Evolutionary conservation across 768 basidiomycete genomes (phyloP).

Genomic region (Filobasidium floriforme): DNA sequence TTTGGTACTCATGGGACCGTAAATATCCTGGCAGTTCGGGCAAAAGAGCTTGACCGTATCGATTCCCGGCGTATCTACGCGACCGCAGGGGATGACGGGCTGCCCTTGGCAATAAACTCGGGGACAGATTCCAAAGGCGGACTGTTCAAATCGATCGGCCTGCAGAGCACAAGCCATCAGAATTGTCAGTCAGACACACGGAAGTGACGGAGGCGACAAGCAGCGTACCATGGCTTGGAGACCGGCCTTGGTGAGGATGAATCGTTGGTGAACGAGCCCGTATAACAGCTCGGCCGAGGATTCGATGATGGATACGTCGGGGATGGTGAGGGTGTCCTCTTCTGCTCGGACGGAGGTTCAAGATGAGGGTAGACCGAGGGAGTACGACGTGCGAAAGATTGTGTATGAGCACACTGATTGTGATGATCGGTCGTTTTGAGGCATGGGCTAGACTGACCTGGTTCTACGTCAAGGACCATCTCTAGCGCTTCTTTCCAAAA

Average conservation of each 20-base stretch:
- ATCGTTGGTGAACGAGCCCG: slow-evolving; percentile 94
- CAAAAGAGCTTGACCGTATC: slow-evolving; percentile 98
- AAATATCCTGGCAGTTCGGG: slow-evolving; percentile 96
- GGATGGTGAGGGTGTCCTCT: slow-evolving; percentile 90
- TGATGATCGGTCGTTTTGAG: too few species aligned
- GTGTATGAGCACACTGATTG: neutral
- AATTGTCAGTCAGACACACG: too few species aligned
- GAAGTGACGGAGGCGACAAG: neutral
- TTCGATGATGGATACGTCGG: slow-evolving; percentile 96
- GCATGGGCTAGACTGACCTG: slow-evolving; percentile 56
- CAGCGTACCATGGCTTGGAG: slow-evolving; percentile 77
- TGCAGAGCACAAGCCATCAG: slow-evolving; percentile 42
- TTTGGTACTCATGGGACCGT: slow-evolving; percentile 85
- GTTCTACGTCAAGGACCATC: slow-evolving; percentile 98
- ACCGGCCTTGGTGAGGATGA: slow-evolving; percentile 88
- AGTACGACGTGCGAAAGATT: slow-evolving; percentile 6
- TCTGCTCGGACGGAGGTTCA: slow-evolving; percentile 29
- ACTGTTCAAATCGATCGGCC: slow-evolving; percentile 92
- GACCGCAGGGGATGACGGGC: slow-evolving; percentile 87
- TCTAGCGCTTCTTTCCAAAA: slow-evolving; percentile 99
- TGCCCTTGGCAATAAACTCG: slow-evolving; percentile 84
- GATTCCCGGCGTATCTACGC: slow-evolving; percentile 87
- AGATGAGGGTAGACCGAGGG: neutral
- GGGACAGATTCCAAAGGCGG: slow-evolving; percentile 86
- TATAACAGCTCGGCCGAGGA: slow-evolving; percentile 95